Conservation (phyloP, 73 alveolate genomes). For the Paramecium tetraurelia region DNA sequence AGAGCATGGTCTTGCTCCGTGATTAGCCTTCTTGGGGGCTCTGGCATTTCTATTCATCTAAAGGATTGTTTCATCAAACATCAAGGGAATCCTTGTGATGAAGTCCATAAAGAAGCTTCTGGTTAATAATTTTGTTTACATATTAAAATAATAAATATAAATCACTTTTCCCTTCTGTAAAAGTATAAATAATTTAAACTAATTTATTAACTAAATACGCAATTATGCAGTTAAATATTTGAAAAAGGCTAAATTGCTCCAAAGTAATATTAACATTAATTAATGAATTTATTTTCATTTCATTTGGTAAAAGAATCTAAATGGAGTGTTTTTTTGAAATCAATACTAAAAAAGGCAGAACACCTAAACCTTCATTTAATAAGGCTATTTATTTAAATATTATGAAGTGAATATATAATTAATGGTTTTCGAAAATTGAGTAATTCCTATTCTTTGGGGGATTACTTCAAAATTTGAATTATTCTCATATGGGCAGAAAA, state of each 20-base stretch:
- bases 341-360: too few relatives aligned
- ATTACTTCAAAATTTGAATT: background rate
- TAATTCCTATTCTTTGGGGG: too few relatives aligned
- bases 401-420: too few relatives aligned
- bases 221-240: too few relatives aligned
- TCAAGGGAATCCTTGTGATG: background rate
- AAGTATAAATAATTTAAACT: too few relatives aligned
- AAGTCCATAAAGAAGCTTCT: background rate
- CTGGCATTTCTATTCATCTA: conserved; percentile 65
- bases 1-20: conserved; percentile 83
- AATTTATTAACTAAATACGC: too few relatives aligned
- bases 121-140: background rate
- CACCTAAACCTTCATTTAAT: too few relatives aligned
- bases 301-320: too few relatives aligned
- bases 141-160: background rate
- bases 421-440: too few relatives aligned
- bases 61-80: conserved; percentile 12
- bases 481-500: background rate
- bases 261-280: too few relatives aligned
- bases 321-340: too few relatives aligned
- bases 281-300: background rate
- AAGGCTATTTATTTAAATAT: too few relatives aligned
- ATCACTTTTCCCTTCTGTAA: background rate
- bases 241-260: background rate
- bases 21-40: conserved; percentile 75